Conservation (phyloP, 2,329 filamentous ascomycete species). For the Cladorrhinum sp. region DNA sequence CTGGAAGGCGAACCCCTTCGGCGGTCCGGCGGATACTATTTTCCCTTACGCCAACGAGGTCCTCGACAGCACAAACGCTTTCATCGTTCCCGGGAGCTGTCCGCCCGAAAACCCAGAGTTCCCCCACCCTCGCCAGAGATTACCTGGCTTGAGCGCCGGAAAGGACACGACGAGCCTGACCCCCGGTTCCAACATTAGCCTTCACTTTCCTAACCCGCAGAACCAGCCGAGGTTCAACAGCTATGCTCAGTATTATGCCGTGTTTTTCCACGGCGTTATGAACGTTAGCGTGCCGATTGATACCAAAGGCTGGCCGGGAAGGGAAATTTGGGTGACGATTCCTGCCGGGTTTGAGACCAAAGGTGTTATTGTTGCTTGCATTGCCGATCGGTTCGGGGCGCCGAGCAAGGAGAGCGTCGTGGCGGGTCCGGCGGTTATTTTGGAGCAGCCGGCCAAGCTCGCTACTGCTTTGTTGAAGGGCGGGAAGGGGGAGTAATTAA, state of each 20-base stretch:
- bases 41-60: constrained; percentile 27
- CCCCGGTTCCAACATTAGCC: constrained; percentile 16
- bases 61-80: constrained; percentile 22
- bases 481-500: too few species aligned
- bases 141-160: constrained; percentile 18
- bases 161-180: constrained; percentile 17
- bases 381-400: constrained; percentile 21
- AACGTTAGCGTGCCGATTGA: constrained; percentile 23
- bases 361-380: constrained; percentile 21
- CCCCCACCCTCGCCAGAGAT: constrained; percentile 17
- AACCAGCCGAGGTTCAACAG: constrained; percentile 18
- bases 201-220: constrained; percentile 17
- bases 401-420: constrained; percentile 23
- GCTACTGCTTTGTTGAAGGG: constrained; percentile 5
- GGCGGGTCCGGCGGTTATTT: constrained; percentile 20
- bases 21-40: constrained; percentile 21
- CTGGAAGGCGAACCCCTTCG: constrained; percentile 22
- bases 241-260: constrained; percentile 20
- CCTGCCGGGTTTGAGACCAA: constrained; percentile 20
- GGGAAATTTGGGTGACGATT: constrained; percentile 20
- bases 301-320: constrained; percentile 13
- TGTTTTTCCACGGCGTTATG: constrained; percentile 22
- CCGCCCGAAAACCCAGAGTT: constrained; percentile 25
- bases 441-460: constrained; percentile 18
- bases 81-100: constrained; percentile 23